These are phyloP conservation scores for Apophysomyces elegans DNA, from an alignment of 371 early-diverging fungal genomes.

Conservation along the genomic window DNA sequence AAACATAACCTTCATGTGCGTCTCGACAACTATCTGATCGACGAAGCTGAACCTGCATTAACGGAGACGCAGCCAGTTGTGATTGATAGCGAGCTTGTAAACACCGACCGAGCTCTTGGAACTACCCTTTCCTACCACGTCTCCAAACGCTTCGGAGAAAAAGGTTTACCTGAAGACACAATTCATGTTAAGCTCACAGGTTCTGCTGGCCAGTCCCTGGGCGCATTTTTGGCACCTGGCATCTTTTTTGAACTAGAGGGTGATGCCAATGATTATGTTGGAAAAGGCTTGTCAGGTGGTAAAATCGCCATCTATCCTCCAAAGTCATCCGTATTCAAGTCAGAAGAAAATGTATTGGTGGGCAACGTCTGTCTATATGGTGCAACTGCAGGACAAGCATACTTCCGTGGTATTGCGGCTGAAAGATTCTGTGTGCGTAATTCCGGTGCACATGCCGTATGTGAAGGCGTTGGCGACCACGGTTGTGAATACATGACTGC, in stretches of 20 bases:
- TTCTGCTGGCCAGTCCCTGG: conserved; percentile 94
- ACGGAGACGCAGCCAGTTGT: conserved; percentile 57
- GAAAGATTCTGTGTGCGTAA: conserved; percentile 96
- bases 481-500: conserved; percentile 99
- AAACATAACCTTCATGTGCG: conserved; percentile 86
- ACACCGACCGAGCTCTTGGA: conserved; percentile 93
- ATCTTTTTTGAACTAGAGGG: conserved; percentile 90
- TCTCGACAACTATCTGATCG: conserved; percentile 82
- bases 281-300: conserved; percentile 95
- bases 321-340: conserved; percentile 70
- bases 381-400: conserved; percentile 88
- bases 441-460: conserved; percentile 92
- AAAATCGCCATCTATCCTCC: conserved; percentile 86
- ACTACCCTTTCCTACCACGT: conserved; percentile 88
- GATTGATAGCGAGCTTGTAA: conserved; percentile 72
- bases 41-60: conserved; percentile 74
- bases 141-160: conserved; percentile 77
- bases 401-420: conserved; percentile 91
- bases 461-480: conserved; percentile 96
- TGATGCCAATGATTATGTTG: conserved; percentile 96
- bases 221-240: conserved; percentile 90
- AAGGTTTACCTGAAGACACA: conserved; percentile 84
- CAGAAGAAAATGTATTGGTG: conserved; percentile 86
- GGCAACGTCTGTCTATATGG: conserved; percentile 97
- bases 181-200: conserved; percentile 83